phyloP scores from a whole-genome alignment of 495 filamentous ascomycete species.

The Aspergillus homomorphus region DNA sequence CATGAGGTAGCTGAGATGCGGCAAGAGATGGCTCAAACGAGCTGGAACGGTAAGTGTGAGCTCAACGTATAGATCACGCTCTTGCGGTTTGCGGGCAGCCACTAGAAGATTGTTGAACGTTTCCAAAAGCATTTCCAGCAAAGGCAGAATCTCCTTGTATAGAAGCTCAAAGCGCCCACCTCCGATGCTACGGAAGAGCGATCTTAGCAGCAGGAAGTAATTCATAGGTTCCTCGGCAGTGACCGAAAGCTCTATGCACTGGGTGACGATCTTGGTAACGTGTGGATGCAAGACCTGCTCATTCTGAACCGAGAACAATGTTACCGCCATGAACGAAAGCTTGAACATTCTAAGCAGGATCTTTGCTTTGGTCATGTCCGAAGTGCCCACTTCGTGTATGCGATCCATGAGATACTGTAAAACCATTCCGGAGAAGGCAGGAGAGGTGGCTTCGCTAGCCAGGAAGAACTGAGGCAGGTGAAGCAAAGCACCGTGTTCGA shows the following conservation, averaged over 20 bases:
- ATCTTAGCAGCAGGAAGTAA: slow-evolving; percentile 91
- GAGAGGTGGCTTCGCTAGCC: slow-evolving; percentile 94
- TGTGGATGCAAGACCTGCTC: slow-evolving; percentile 93
- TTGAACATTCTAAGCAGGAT: slow-evolving; percentile 96
- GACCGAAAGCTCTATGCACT: slow-evolving; percentile 92
- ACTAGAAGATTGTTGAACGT: slow-evolving; percentile 91
- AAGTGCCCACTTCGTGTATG: slow-evolving; percentile 90
- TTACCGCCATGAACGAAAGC: slow-evolving; percentile 98
- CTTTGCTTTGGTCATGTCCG: slow-evolving; percentile 83
- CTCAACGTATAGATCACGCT: slow-evolving; percentile 95
- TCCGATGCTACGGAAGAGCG: slow-evolving; percentile 92
- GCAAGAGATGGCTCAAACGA: slow-evolving; percentile 87
- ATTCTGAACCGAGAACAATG: slow-evolving; percentile 89
- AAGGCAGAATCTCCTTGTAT: slow-evolving; percentile 95
- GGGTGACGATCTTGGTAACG: slow-evolving; percentile 92
- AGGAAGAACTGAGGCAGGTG: slow-evolving; percentile 98
- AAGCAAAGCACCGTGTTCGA: slow-evolving; percentile 88
- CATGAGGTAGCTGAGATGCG: slow-evolving; percentile 98
- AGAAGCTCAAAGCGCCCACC: slow-evolving; percentile 95
- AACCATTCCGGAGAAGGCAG: slow-evolving; percentile 96
- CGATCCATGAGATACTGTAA: slow-evolving; percentile 94
- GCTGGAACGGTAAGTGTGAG: slow-evolving; percentile 95
- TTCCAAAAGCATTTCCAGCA: slow-evolving; percentile 95
- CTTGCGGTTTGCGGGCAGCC: slow-evolving; percentile 81
- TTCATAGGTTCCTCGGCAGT: slow-evolving; percentile 98